phyloP scores from a whole-genome alignment of 2,329 filamentous ascomycete genomes.

The Colletotrichum sojae region DNA sequence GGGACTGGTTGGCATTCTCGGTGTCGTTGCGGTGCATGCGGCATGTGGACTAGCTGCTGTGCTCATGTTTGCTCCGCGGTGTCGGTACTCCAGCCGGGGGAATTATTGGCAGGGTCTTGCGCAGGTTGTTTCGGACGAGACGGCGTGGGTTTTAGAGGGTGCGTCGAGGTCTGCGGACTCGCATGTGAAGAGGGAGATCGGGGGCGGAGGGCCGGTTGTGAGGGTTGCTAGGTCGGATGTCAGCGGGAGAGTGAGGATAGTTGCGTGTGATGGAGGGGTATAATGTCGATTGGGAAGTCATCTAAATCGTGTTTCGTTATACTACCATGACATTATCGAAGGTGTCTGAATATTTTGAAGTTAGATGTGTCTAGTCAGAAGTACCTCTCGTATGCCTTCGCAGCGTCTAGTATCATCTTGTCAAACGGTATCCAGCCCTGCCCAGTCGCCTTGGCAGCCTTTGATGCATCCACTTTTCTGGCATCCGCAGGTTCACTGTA shows the following conservation, averaged over 20 bases:
- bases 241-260: slow-evolving; percentile 18
- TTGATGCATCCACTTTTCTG: slow-evolving; percentile 30
- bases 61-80: slow-evolving; percentile 39
- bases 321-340: too few species aligned
- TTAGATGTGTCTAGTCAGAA: background rate
- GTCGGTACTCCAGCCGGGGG: slow-evolving; percentile 42
- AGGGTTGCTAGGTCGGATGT: background rate
- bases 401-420: slow-evolving; percentile 33
- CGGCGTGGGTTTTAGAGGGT: slow-evolving; percentile 41
- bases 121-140: slow-evolving; percentile 44
- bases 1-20: background rate
- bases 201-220: background rate
- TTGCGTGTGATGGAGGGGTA: too few species aligned
- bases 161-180: slow-evolving; percentile 41
- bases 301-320: too few species aligned
- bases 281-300: too few species aligned
- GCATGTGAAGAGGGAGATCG: slow-evolving; percentile 6
- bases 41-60: slow-evolving; percentile 38
- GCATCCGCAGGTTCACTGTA: slow-evolving; percentile 17
- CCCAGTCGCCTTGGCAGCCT: slow-evolving; percentile 33
- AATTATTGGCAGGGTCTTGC: slow-evolving; percentile 45
- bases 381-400: slow-evolving; percentile 35
- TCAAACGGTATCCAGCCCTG: slow-evolving; percentile 30
- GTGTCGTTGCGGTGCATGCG: slow-evolving; percentile 29
- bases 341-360: too few species aligned